Evolutionary conservation across 345 rosid species (phyloP).

Genomic region (Bruguiera gymnorhiza): DNA sequence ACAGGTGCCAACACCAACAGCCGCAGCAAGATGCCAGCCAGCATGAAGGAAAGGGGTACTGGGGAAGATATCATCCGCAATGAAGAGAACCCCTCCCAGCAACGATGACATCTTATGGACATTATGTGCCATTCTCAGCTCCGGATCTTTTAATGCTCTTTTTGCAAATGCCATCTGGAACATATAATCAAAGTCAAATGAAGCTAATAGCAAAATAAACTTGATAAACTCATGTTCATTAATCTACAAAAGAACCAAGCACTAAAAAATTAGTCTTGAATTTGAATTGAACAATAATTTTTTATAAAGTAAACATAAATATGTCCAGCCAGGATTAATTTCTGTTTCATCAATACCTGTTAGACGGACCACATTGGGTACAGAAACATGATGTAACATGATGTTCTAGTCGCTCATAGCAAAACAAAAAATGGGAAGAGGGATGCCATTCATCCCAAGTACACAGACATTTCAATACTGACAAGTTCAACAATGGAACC

Average conservation of each 20-base stretch:
- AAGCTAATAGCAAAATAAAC: not conserved
- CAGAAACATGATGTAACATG: no score
- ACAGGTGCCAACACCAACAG: slow-evolving; percentile 85
- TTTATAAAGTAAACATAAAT: no score
- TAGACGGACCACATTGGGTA: no score
- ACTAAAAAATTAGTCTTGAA: no score
- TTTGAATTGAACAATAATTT: no score
- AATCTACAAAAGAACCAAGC: no score
- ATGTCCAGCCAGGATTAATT: no score
- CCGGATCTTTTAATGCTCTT: slow-evolving; percentile 73
- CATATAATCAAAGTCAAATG: not conserved
- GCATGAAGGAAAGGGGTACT: slow-evolving; percentile 80
- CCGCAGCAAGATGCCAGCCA: slow-evolving; percentile 98
- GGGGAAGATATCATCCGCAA: slow-evolving; percentile 85
- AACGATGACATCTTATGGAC: slow-evolving; percentile 87
- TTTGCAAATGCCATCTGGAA: slow-evolving; percentile 79
- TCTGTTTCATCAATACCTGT: no score
- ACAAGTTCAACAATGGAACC: not conserved
- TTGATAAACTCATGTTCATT: no score
- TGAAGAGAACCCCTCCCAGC: slow-evolving; percentile 75
- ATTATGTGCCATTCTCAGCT: slow-evolving; percentile 61
- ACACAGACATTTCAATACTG: not conserved
- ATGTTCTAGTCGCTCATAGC: no score
- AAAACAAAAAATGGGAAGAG: no score
- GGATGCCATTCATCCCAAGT: no score